Conservation (phyloP, 192 early-diverging fungal species). For the Dispira simplex region DNA sequence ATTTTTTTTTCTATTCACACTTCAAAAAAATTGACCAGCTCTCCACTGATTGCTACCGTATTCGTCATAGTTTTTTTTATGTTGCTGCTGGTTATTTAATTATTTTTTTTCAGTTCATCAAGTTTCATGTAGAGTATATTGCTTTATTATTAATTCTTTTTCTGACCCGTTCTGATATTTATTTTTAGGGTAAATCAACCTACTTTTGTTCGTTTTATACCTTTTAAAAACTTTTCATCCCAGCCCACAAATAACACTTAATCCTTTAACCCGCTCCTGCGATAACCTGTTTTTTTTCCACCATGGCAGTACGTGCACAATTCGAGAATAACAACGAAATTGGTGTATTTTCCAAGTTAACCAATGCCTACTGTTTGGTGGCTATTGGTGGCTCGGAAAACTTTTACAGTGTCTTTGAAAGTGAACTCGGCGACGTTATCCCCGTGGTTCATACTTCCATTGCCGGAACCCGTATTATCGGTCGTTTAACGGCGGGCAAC, state of each 20-base stretch:
- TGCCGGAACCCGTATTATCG: conserved; percentile 92
- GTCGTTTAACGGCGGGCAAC: conserved; percentile 88
- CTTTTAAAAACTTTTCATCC: background rate
- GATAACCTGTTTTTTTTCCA: background rate
- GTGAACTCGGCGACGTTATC: conserved; percentile 86
- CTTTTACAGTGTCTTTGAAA: conserved; percentile 97
- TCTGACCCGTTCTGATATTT: background rate
- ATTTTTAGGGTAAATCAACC: background rate
- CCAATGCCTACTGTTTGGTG: conserved; percentile 96
- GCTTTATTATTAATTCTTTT: background rate
- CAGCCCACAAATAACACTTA: background rate
- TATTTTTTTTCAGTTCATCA: too few species aligned
- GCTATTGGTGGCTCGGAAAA: conserved; percentile 97
- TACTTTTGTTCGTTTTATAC: background rate
- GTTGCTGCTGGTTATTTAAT: too few species aligned
- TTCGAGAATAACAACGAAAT: conserved; percentile 99
- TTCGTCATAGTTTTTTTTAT: too few species aligned
- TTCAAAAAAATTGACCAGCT: too few species aligned
- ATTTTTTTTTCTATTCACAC: too few species aligned
- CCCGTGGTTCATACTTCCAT: conserved; percentile 95
- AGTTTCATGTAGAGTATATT: background rate
- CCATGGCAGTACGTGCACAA: conserved; percentile 51
- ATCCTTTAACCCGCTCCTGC: background rate
- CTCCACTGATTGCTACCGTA: too few species aligned
- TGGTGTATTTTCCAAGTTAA: conserved; percentile 93